Evolutionary conservation across 495 filamentous ascomycete species (phyloP).

Genomic region (Xylaria scruposa): DNA sequence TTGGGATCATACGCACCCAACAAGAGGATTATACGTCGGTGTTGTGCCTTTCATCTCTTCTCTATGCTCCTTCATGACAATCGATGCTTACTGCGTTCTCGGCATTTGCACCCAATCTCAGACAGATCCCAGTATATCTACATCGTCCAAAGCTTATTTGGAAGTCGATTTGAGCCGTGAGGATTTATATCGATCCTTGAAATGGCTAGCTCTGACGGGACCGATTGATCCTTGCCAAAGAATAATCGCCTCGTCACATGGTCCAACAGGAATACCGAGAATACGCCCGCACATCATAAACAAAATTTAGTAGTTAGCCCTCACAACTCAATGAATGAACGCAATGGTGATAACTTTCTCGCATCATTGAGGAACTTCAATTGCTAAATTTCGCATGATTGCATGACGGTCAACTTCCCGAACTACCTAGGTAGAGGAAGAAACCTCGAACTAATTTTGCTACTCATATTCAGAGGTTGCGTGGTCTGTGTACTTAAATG

Average conservation of each 20-base stretch:
- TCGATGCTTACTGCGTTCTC: constrained; percentile 3
- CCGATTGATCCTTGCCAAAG: not conserved
- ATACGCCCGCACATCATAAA: not conserved
- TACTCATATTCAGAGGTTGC: too few species aligned
- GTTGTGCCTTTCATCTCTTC: not conserved
- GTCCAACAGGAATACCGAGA: not conserved
- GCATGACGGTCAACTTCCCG: not conserved
- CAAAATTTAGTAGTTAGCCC: not conserved
- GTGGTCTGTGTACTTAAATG: too few species aligned
- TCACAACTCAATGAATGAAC: not conserved
- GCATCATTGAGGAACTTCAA: not conserved
- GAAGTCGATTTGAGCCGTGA: not conserved
- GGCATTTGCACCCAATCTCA: constrained; percentile 2
- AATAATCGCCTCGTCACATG: not conserved
- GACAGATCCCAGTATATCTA: not conserved
- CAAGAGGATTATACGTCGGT: not conserved
- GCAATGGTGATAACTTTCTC: not conserved
- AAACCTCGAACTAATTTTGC: not conserved
- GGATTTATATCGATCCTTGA: not conserved
- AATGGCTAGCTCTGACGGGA: not conserved
- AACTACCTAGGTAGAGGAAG: too few species aligned
- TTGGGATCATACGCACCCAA: not conserved
- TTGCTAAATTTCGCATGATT: not conserved
- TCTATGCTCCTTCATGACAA: not conserved
- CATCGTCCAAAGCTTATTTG: constrained; percentile 1